Conservation (phyloP, 257 asterid genomes). For the Nicotiana noctiflora region DNA sequence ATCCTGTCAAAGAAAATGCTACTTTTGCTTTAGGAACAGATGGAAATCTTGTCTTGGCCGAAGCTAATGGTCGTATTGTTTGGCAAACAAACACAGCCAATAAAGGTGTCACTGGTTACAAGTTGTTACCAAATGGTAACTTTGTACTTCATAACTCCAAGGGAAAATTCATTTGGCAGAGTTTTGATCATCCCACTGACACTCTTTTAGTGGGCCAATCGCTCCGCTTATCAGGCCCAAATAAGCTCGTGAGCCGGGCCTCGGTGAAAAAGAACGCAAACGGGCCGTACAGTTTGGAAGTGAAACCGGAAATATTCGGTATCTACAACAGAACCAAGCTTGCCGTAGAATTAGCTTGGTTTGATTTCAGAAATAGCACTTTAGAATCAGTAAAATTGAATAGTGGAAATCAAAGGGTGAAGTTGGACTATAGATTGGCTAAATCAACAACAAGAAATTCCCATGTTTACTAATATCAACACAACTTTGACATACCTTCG, state of each 20-base stretch:
- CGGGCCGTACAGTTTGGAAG: constrained; percentile 8
- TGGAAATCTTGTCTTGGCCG: constrained; percentile 9
- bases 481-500: constrained; percentile 36
- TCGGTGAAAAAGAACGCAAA: background rate
- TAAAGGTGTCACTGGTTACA: constrained; percentile 10
- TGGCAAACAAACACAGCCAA: constrained; percentile 22
- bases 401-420: background rate
- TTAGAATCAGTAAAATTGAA: constrained; percentile 13
- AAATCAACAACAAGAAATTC: background rate
- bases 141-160: constrained; percentile 11
- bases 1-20: constrained; percentile 16
- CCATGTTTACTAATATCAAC: constrained; percentile 24
- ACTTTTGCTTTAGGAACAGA: constrained; percentile 1
- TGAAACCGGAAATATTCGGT: background rate
- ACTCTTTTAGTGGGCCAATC: constrained; percentile 17
- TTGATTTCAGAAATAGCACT: background rate
- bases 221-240: background rate
- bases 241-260: constrained; percentile 12
- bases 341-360: constrained; percentile 1
- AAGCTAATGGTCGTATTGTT: constrained; percentile 13
- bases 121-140: constrained; percentile 18
- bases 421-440: constrained; percentile 11
- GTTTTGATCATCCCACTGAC: constrained; percentile 12
- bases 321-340: background rate
- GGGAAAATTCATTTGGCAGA: constrained; percentile 22